Evolutionary conservation across 2,329 filamentous ascomycete genomes (phyloP), one percentile per base, ranked within the genome.

Genomic region (Pseudocercospora fuligena): DNA sequence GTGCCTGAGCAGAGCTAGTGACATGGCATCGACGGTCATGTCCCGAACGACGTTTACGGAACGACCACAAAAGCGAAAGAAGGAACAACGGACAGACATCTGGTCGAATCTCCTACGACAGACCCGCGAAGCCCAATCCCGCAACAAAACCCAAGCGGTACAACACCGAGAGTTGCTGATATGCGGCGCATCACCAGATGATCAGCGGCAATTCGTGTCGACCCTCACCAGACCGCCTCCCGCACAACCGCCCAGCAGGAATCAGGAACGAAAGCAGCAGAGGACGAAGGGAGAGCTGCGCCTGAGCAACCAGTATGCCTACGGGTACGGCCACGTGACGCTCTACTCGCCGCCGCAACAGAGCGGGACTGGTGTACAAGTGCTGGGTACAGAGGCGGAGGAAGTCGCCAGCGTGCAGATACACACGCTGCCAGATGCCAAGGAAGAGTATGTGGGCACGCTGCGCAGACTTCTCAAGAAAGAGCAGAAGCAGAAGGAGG

Each of bases 91-190:
- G 6, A 72, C 70, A 12, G 76, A 78, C 36, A 78, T 77, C 67
- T 78, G 76, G 76, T 73, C 74, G 31, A 71, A 67, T 64, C 73
- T 78, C 57, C 72, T 78, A 9, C 73, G 74, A 60, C 75, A 76
- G 64, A 78, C 76, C 27, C 74, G 74, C 63, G 74, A 76, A 71
- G 76, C 76, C 21, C 76, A 78, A 69, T 73, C 76, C 36, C 75
- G 76, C n/a, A 73, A 64, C 63, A 70, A 73, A 57, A 75, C 75
- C 29, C 73, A 75, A 49, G 70, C 73, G 2, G 57, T 77, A n/a
- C 73, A 76, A 49, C 70, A 74, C 54, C 72, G 75, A 57, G 65
- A 71, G 31, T 68, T 78, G 11, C 53, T 78, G 21, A 60, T 78
- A 9, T 77, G 75, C 40, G 76, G 76, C 33, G 75, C 75, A 67